A percentile compares a stretch with the other conserved stretches of the same genome.
Evolutionary conservation across 257 asterid species (phyloP).

Genomic region (Capsicum rhomboideum): DNA sequence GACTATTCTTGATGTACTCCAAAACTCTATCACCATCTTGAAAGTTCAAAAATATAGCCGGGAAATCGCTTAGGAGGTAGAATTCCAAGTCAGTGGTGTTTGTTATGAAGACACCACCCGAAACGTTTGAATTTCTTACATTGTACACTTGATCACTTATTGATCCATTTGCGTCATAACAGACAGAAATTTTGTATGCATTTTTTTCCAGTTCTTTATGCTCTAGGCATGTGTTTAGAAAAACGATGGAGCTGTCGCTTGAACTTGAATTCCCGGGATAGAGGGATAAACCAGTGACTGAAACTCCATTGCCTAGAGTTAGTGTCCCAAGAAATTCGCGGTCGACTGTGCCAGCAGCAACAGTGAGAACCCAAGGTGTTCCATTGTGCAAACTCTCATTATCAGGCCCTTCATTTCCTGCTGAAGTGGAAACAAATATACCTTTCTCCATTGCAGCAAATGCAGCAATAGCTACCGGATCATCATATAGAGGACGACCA

Average conservation of each 20-base stretch:
- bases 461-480: constrained; percentile 49
- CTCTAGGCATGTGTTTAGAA: constrained; percentile 13
- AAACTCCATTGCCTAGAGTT: constrained; percentile 34
- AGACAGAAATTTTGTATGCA: constrained; percentile 28
- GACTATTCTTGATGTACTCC: constrained; percentile 24
- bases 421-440: constrained; percentile 60
- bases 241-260: constrained; percentile 14
- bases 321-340: constrained; percentile 38
- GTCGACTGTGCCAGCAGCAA: constrained; percentile 62
- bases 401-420: constrained; percentile 56
- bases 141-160: constrained; percentile 32
- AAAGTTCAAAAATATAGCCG: constrained; percentile 29
- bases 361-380: constrained; percentile 67
- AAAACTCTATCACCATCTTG: constrained; percentile 32
- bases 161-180: constrained; percentile 31
- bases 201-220: constrained; percentile 9
- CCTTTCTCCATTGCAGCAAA: constrained; percentile 70
- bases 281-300: constrained; percentile 37
- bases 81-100: constrained; percentile 26
- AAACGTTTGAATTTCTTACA: constrained; percentile 14
- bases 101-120: constrained; percentile 46
- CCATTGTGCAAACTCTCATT: constrained; percentile 38
- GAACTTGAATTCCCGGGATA: constrained; percentile 39
- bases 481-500: constrained; percentile 29
- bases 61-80: constrained; percentile 25